Evolutionary conservation across 75 land plant genomes (phyloP).

Genomic region (Sequoiadendron giganteum): DNA sequence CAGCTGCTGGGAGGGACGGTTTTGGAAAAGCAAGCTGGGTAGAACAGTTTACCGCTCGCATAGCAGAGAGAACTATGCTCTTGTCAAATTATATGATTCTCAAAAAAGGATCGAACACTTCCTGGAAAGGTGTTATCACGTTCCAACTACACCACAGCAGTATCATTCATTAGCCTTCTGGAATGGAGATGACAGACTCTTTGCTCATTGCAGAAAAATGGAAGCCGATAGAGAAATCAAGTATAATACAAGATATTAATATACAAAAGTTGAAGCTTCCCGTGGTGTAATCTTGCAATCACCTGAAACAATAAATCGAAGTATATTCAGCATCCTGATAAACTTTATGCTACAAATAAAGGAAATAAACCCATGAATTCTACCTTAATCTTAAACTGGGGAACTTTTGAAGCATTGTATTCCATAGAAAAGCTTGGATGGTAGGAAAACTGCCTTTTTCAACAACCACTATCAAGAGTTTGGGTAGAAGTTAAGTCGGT

Average conservation of each 20-base stretch:
- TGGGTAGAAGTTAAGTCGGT: slow-evolving; percentile 5
- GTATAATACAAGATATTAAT: not conserved
- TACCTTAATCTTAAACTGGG: not conserved
- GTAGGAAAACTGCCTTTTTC: not conserved
- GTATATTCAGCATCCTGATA: not conserved
- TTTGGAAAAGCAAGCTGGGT: not conserved
- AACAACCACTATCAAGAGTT: not conserved
- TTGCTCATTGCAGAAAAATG: not conserved
- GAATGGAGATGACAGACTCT: not conserved
- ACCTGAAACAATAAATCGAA: not conserved
- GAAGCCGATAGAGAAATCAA: not conserved
- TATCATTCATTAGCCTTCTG: not conserved
- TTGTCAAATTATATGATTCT: not conserved
- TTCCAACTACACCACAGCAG: not conserved
- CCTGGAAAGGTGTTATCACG: not conserved
- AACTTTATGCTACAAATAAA: not conserved
- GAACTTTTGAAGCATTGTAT: not conserved
- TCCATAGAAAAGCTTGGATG: not conserved
- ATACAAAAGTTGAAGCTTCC: not conserved
- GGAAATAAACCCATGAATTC: not conserved
- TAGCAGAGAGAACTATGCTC: not conserved
- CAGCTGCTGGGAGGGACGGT: not conserved
- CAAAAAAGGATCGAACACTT: not conserved
- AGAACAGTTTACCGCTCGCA: not conserved
- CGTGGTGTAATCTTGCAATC: not conserved